Percentiles rank a stretch among this genome's conserved stretches.
phyloP scores from a whole-genome alignment of 176 grass and related monocot genomes.

The Puya raimondii region DNA sequence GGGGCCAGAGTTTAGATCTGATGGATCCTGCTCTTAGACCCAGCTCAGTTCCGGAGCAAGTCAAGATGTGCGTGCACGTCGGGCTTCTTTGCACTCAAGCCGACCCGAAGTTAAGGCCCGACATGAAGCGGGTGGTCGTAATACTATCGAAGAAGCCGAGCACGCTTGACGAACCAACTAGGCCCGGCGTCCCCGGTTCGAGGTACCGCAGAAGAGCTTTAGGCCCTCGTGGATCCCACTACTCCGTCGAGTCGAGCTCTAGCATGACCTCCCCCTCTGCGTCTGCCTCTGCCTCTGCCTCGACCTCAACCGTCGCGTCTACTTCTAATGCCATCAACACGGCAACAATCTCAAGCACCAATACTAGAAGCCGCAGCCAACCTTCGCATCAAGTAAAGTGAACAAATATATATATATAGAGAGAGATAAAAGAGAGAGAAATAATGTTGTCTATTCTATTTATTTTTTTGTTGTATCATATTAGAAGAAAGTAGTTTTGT shows the following conservation, averaged over 20 bases:
- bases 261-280: slow-evolving; percentile 31
- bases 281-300: slow-evolving; percentile 34
- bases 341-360: slow-evolving; percentile 35
- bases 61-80: slow-evolving; percentile 55
- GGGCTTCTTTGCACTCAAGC: slow-evolving; percentile 77
- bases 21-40: slow-evolving; percentile 47
- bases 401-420: background rate
- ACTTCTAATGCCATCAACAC: slow-evolving; percentile 24
- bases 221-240: slow-evolving; percentile 22
- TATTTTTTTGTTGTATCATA: slow-evolving; percentile 1
- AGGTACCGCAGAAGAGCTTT: slow-evolving; percentile 46
- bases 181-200: slow-evolving; percentile 47
- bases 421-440: background rate
- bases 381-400: slow-evolving; percentile 28
- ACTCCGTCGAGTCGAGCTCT: slow-evolving; percentile 41
- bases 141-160: slow-evolving; percentile 70
- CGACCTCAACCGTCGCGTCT: slow-evolving; percentile 32
- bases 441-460: slow-evolving; percentile 24
- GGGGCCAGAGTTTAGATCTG: slow-evolving; percentile 52
- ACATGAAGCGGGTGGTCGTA: slow-evolving; percentile 85
- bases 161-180: slow-evolving; percentile 60
- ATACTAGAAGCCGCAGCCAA: slow-evolving; percentile 25
- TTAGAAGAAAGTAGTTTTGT: slow-evolving; percentile 11
- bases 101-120: slow-evolving; percentile 59
- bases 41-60: slow-evolving; percentile 45